A percentile compares a stretch with the other conserved stretches of the same genome.
Evolutionary conservation across 108 stramenopile species (phyloP).

Genomic region (Nitzschia inconspicua): DNA sequence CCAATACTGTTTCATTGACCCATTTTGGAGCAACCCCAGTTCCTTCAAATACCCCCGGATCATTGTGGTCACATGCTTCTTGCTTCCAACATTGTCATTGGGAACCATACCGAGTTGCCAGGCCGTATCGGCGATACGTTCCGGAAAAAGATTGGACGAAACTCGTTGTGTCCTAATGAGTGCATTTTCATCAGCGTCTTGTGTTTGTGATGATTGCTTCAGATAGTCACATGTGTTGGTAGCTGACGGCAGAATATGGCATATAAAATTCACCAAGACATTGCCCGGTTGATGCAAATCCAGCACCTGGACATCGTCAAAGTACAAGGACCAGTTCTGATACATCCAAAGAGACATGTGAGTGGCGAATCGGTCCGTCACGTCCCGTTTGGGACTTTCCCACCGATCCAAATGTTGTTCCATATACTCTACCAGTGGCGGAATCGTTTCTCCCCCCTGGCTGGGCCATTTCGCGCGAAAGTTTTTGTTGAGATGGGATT

Average conservation of each 20-base stretch:
- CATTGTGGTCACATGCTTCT: no score
- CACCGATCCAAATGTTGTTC: not conserved
- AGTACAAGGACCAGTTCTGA: not conserved
- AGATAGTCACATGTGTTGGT: not conserved
- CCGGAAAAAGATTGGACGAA: no score
- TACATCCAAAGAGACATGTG: not conserved
- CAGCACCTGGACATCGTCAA: not conserved
- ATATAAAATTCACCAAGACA: not conserved
- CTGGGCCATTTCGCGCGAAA: not conserved
- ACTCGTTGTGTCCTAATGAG: not conserved
- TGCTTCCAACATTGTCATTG: no score
- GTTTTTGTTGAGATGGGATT: not conserved
- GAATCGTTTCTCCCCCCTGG: not conserved
- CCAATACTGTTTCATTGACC: no score
- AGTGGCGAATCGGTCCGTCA: not conserved
- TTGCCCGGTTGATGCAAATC: conserved; percentile 7
- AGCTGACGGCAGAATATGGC: conserved; percentile 4
- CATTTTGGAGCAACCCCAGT: no score
- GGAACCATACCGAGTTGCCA: no score
- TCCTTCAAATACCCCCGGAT: no score
- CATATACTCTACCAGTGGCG: not conserved
- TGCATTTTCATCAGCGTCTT: not conserved
- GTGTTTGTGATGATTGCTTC: not conserved
- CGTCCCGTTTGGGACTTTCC: not conserved
- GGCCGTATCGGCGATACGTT: no score